Percentiles rank a stretch among this genome's conserved stretches.
phyloP scores from a whole-genome alignment of 2,329 filamentous ascomycete genomes.

The Rugonectria rugulosa region DNA sequence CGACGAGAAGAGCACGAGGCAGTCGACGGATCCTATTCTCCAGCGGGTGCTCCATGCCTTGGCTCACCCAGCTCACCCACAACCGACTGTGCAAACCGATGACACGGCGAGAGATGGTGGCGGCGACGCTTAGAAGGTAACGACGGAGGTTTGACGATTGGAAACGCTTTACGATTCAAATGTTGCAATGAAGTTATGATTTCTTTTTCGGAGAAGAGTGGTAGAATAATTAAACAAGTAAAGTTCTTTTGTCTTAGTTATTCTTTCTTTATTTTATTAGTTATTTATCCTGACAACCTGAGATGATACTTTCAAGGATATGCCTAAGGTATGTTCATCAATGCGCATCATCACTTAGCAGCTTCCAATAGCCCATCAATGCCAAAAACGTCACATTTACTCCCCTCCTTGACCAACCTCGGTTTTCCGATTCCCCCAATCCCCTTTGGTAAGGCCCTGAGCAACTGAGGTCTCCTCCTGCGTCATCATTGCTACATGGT shows the following conservation, averaged over 20 bases:
- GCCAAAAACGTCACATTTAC: conserved; percentile 9
- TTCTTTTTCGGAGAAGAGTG: background rate
- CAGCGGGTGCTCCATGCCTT: conserved; percentile 17
- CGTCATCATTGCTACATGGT: conserved; percentile 39
- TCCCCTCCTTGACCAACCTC: background rate
- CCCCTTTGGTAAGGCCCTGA: too few relatives aligned
- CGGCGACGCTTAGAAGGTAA: background rate
- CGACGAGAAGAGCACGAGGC: conserved; percentile 25
- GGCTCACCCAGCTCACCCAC: background rate
- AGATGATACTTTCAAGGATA: too few relatives aligned
- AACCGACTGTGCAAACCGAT: background rate
- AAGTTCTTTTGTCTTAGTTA: too few relatives aligned
- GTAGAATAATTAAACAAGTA: too few relatives aligned
- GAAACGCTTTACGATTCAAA: conserved; percentile 24
- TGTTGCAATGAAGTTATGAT: conserved; percentile 15
- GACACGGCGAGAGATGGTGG: background rate
- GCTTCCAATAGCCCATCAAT: background rate
- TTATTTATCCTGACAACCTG: background rate
- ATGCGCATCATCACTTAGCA: conserved; percentile 7
- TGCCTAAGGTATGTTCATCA: too few relatives aligned
- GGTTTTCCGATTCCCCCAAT: too few relatives aligned
- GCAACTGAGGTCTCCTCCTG: too few relatives aligned
- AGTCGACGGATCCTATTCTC: conserved; percentile 21
- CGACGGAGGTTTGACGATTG: conserved; percentile 1
- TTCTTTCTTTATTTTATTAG: background rate